Base-by-base conservation (phyloP, 441 rosid species). In the Arabidopsis lyrata region DNA sequence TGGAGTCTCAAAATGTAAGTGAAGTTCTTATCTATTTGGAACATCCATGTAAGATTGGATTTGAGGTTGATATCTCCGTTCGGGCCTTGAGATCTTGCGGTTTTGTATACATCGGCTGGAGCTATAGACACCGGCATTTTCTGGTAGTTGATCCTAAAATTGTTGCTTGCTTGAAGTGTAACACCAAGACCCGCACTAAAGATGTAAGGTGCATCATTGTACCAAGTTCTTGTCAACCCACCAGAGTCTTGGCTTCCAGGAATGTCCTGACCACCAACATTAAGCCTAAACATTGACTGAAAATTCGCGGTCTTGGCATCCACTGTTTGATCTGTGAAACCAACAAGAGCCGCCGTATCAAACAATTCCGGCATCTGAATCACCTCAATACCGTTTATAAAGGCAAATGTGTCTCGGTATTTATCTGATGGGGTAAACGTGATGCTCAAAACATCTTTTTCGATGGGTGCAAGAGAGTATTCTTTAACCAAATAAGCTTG, bases 401-500 rank as follows among this genome's bases (percentile, higher is more conserved):
- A 88, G 16, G 83, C 90, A 59, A 70, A 88, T 0, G 98, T 75
- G 6, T 82, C 85, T 9, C 39, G 48, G 13, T 81, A 75, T 29
- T 82, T 64, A 12, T 73, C 42, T 0, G 90, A 83, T 0, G 94
- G 96, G 1, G 80, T 78, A 70, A 89, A 82, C 1, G 81, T 88
- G 27, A 89, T 61, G 59, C 70, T 82, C 14, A 91, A 75, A 52
- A 47, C 61, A 39, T 90, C 88, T 2, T 81, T 72, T 9, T 39
- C 65, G 1, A 50, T 11, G 0, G 90, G 85, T 2, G 50, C 70
- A 8, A 89, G 76, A 39, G 89, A 85, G 62, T 86, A 93, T 81
- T 93, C 98, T 66, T 80, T 82, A 1, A 85, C 63, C 22, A 91
- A 74, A 68, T 87, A 91, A 8, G 91, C 90, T 53, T 84, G 91